phyloP scores from a whole-genome alignment of 2,329 filamentous ascomycete species.

The Pseudocercospora pini-densiflorae region DNA sequence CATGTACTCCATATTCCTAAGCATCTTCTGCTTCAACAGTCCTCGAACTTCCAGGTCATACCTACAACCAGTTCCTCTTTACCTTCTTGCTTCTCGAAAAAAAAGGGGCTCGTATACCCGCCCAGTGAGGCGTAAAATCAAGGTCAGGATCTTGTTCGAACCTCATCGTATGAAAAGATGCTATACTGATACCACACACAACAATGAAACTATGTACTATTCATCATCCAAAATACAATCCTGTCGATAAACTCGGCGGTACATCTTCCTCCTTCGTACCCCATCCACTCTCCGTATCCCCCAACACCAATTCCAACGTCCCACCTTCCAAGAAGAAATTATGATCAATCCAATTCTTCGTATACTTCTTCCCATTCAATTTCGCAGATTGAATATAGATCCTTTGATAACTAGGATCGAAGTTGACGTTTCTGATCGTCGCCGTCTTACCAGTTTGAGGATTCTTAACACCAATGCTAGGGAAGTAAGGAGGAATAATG shows the following conservation, averaged over 20 bases:
- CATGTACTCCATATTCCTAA: slow-evolving; percentile 30
- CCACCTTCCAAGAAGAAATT: slow-evolving; percentile 69
- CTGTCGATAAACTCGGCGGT: slow-evolving; percentile 50
- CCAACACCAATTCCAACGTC: slow-evolving; percentile 68
- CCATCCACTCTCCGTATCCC: slow-evolving; percentile 51
- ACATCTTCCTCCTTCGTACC: slow-evolving; percentile 53
- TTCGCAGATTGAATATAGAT: slow-evolving; percentile 68
- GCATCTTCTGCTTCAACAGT: slow-evolving; percentile 25
- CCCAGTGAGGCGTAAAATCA: no score
- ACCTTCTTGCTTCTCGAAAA: slow-evolving; percentile 32
- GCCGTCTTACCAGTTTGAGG: slow-evolving; percentile 59
- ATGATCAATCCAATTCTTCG: slow-evolving; percentile 67
- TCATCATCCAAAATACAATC: slow-evolving; percentile 21
- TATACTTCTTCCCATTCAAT: slow-evolving; percentile 68
- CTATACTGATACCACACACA: background rate
- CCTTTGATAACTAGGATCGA: slow-evolving; percentile 45
- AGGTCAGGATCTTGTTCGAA: no score
- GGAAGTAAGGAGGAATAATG: slow-evolving; percentile 63
- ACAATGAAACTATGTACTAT: slow-evolving; percentile 10
- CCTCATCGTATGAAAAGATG: background rate
- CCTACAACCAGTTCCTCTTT: slow-evolving; percentile 35
- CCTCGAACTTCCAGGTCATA: slow-evolving; percentile 22
- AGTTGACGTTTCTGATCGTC: slow-evolving; percentile 53
- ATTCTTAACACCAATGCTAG: slow-evolving; percentile 59
- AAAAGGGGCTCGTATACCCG: slow-evolving; percentile 32